Conservation (phyloP, 768 basidiomycete species). For the Boletus rufocinnamomeus region DNA sequence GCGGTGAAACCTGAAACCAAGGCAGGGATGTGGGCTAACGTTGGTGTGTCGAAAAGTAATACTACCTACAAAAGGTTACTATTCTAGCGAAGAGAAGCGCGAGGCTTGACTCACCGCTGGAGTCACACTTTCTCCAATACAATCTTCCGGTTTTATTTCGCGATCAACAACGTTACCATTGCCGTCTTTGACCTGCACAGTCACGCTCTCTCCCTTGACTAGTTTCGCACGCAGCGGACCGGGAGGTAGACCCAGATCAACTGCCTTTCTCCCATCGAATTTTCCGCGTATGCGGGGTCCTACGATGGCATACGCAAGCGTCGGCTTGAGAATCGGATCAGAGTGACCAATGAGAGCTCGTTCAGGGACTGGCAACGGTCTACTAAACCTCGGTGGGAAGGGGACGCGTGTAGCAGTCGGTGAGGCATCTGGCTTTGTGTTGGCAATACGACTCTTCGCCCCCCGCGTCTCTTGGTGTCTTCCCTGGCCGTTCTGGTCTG, state of each 20-base stretch:
- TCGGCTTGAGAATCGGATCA: constrained; percentile 32
- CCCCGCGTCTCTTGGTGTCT: constrained; percentile 15
- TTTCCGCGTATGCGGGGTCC: constrained; percentile 62
- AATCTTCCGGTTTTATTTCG: constrained; percentile 60
- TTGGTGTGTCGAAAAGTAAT: constrained; percentile 74
- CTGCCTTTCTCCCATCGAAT: constrained; percentile 70
- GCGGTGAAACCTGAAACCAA: constrained; percentile 50
- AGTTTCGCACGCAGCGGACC: constrained; percentile 62
- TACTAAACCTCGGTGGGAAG: constrained; percentile 20
- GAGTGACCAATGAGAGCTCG: constrained; percentile 16
- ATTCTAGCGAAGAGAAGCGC: background rate
- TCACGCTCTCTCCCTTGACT: constrained; percentile 65
- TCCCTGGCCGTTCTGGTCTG: constrained; percentile 11
- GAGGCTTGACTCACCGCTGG: constrained; percentile 42
- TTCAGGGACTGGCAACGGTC: constrained; percentile 28
- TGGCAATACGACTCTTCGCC: constrained; percentile 7
- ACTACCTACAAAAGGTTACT: constrained; percentile 45
- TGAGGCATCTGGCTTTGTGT: background rate
- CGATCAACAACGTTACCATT: constrained; percentile 45
- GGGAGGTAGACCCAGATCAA: constrained; percentile 58
- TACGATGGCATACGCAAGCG: constrained; percentile 52
- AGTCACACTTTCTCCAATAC: constrained; percentile 52
- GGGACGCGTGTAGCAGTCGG: constrained; percentile 13
- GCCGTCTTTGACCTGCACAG: constrained; percentile 50
- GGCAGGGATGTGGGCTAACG: constrained; percentile 53